phyloP scores from a whole-genome alignment of 2,329 filamentous ascomycete genomes.

The Fusarium haematococcum region DNA sequence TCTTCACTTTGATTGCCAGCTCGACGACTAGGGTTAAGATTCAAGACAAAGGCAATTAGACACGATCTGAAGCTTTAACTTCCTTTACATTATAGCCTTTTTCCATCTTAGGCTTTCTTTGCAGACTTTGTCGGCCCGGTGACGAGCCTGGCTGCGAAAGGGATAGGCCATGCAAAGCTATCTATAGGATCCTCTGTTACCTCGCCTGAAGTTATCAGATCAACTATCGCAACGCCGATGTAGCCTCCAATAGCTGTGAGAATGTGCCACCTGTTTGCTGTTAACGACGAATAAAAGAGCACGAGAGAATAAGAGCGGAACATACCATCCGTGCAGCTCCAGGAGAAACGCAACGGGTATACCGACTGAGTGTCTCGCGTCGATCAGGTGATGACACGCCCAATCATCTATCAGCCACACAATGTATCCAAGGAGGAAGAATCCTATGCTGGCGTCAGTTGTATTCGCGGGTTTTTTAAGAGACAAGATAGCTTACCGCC shows the following conservation, averaged over 20 bases:
- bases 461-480: accelerated
- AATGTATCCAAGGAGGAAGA: slow-evolving; percentile 52
- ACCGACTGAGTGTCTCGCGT: slow-evolving; percentile 46
- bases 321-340: slow-evolving; percentile 57
- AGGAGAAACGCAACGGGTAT: slow-evolving; percentile 53
- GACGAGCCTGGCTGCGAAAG: slow-evolving; percentile 34
- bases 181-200: slow-evolving; percentile 45
- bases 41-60: neutral
- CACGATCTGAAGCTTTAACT: neutral
- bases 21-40: neutral
- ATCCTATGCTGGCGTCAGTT: slow-evolving; percentile 37
- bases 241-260: slow-evolving; percentile 57
- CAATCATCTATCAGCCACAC: slow-evolving; percentile 55
- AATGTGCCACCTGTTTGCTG: slow-evolving; percentile 53
- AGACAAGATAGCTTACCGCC: slow-evolving; percentile 15
- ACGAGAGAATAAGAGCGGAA: neutral
- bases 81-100: neutral
- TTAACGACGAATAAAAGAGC: neutral
- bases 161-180: slow-evolving; percentile 51
- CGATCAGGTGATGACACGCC: slow-evolving; percentile 46
- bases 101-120: neutral
- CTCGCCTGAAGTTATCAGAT: slow-evolving; percentile 51
- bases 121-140: neutral
- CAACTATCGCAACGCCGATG: slow-evolving; percentile 52
- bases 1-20: neutral